A percentile compares a stretch with the other conserved stretches of the same genome.
Conservation (phyloP, 441 rosid genomes). For the Codiaeum variegatum region DNA sequence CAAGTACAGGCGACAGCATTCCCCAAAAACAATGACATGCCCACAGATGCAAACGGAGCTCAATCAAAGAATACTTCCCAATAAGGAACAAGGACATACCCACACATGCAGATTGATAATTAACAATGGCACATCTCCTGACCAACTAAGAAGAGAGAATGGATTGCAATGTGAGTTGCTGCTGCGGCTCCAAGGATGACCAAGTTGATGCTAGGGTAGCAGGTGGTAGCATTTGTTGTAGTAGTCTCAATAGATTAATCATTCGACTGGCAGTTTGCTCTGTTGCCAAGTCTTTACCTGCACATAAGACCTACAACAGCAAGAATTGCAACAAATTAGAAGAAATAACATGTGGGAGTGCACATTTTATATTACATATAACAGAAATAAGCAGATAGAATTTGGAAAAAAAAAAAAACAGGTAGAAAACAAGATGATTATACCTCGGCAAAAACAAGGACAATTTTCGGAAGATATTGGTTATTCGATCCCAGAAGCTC, state of each 20-base stretch:
- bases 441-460: slow-evolving; percentile 80
- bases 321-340: slow-evolving; percentile 7
- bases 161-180: slow-evolving; percentile 80
- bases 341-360: too few relatives aligned
- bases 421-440: not conserved
- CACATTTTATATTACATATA: too few relatives aligned
- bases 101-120: not conserved
- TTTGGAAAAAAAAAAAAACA: too few relatives aligned
- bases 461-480: slow-evolving; percentile 79
- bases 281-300: slow-evolving; percentile 73
- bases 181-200: slow-evolving; percentile 88
- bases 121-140: not conserved
- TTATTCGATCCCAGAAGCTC: slow-evolving; percentile 83
- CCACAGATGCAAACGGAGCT: not conserved
- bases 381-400: too few relatives aligned
- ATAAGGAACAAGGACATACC: not conserved
- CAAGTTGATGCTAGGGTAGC: slow-evolving; percentile 83
- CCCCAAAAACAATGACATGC: slow-evolving; percentile 7
- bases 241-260: slow-evolving; percentile 59
- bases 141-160: slow-evolving; percentile 62
- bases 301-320: slow-evolving; percentile 52
- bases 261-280: slow-evolving; percentile 51
- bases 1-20: not conserved
- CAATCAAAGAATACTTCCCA: not conserved
- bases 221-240: slow-evolving; percentile 81